phyloP scores from a whole-genome alignment of 257 asterid species.

The Rauvolfia tetraphylla region DNA sequence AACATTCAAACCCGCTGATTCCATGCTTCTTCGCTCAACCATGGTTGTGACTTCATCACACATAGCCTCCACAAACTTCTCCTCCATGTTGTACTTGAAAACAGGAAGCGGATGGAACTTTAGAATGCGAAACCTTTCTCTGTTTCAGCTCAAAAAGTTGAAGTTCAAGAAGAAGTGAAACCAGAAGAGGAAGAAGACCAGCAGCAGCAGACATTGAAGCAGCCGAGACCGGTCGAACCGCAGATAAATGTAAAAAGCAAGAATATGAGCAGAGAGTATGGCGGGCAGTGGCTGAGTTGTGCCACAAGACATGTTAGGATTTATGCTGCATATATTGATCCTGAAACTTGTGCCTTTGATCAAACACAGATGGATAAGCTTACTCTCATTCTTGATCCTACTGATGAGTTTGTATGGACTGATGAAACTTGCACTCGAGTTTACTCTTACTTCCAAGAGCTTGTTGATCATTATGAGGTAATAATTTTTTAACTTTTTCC shows the following conservation, averaged over 20 bases:
- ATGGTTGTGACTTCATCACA: slow-evolving; percentile 1
- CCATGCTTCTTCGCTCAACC: not conserved
- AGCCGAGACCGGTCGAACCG: slow-evolving; percentile 59
- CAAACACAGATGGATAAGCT: slow-evolving; percentile 85
- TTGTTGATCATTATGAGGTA: slow-evolving; percentile 42
- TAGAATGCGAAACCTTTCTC: slow-evolving; percentile 27
- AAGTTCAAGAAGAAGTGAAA: slow-evolving; percentile 32
- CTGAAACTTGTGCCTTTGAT: slow-evolving; percentile 72
- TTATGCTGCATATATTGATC: slow-evolving; percentile 81
- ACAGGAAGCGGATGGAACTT: not conserved
- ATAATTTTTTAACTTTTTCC: not conserved
- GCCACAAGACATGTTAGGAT: slow-evolving; percentile 82
- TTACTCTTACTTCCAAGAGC: slow-evolving; percentile 82
- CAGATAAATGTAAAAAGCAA: slow-evolving; percentile 67
- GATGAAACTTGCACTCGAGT: slow-evolving; percentile 67
- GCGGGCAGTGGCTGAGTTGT: slow-evolving; percentile 84
- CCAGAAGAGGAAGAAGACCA: not conserved
- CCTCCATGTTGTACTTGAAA: not conserved
- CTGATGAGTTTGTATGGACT: slow-evolving; percentile 82
- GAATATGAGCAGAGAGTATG: slow-evolving; percentile 64
- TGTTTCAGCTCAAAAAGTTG: slow-evolving; percentile 50
- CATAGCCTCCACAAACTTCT: not conserved
- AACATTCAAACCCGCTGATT: no score
- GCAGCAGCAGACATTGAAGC: slow-evolving; percentile 23
- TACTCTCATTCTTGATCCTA: slow-evolving; percentile 80